These are phyloP conservation scores for Diplodia scrobiculata DNA, from an alignment of 2,329 filamentous ascomycete species.

Conservation along the genomic window DNA sequence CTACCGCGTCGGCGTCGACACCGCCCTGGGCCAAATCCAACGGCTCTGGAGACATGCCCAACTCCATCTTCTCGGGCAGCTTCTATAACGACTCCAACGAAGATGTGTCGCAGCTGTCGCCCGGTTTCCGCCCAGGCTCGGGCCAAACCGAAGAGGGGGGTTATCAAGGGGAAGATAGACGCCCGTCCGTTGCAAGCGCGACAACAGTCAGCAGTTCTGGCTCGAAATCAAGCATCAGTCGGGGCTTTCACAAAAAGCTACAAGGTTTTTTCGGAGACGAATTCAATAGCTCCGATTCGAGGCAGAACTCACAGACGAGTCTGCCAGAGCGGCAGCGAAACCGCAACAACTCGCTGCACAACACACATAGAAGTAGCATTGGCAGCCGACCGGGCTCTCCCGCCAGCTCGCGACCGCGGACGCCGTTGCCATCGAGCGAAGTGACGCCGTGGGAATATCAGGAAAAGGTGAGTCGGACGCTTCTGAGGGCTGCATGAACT, in stretches of 20 bases:
- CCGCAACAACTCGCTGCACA: constrained; percentile 80
- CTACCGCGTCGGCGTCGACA: constrained; percentile 58
- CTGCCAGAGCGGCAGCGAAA: constrained; percentile 62
- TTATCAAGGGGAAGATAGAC: constrained; percentile 65
- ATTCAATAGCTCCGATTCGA: constrained; percentile 65
- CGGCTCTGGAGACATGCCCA: constrained; percentile 45
- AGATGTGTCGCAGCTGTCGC: constrained; percentile 68
- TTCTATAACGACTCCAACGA: constrained; percentile 79
- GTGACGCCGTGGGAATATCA: constrained; percentile 98
- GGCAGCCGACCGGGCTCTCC: constrained; percentile 67
- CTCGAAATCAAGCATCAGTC: constrained; percentile 71
- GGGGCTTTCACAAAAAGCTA: constrained; percentile 74
- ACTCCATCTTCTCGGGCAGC: constrained; percentile 51
- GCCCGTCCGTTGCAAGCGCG: constrained; percentile 85
- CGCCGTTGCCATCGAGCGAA: constrained; percentile 85
- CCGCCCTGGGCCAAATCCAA: constrained; percentile 55
- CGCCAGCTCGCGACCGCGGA: constrained; percentile 73
- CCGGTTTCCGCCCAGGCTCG: constrained; percentile 64
- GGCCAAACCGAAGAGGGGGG: constrained; percentile 52
- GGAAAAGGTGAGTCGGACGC: constrained; percentile 63
- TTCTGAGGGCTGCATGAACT: background rate
- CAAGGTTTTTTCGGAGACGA: constrained; percentile 94
- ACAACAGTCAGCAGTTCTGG: constrained; percentile 84
- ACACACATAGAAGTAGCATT: constrained; percentile 55
- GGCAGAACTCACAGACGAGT: constrained; percentile 71